Evolutionary conservation across 1,284 basidiomycete genomes (phyloP).

Genomic region (Pascua sp.): DNA sequence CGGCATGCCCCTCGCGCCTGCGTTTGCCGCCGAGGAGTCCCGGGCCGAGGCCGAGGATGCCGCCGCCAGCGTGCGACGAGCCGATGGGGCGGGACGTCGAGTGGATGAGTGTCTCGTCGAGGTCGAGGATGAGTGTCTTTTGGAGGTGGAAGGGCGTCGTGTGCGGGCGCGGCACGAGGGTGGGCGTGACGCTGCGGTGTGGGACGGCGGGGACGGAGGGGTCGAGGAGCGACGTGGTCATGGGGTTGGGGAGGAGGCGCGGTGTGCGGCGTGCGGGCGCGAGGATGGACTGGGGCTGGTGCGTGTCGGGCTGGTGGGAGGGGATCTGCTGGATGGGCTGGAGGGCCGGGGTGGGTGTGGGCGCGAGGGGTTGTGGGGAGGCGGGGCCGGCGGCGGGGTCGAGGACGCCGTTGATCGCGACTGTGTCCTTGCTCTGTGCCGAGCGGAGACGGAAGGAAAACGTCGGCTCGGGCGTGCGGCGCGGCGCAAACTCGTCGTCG

Average conservation of each 20-base stretch:
- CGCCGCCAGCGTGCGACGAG: slow-evolving; percentile 51
- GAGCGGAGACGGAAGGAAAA: slow-evolving; percentile 37
- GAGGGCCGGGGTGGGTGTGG: slow-evolving; percentile 5
- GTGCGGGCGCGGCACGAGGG: slow-evolving; percentile 26
- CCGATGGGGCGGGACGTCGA: slow-evolving; percentile 76
- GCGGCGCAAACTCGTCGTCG: slow-evolving; percentile 24
- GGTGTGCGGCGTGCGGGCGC: slow-evolving; percentile 5
- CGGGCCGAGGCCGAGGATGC: slow-evolving; percentile 63
- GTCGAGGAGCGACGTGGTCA: slow-evolving; percentile 42
- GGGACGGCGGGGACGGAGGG: slow-evolving; percentile 49
- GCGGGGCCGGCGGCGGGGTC: slow-evolving; percentile 6
- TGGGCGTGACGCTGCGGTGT: slow-evolving; percentile 20
- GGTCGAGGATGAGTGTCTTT: slow-evolving; percentile 90
- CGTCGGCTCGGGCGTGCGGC: slow-evolving; percentile 16
- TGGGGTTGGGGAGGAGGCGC: slow-evolving; percentile 41
- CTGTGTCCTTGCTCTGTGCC: slow-evolving; percentile 22
- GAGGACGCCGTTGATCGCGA: slow-evolving; percentile 6
- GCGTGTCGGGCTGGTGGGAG: slow-evolving; percentile 20
- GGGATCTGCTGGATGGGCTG: slow-evolving; percentile 16
- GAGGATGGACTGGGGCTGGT: slow-evolving; percentile 5
- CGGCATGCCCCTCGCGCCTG: slow-evolving; percentile 73
- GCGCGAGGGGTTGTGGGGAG: slow-evolving; percentile 1
- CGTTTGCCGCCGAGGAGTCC: slow-evolving; percentile 53
- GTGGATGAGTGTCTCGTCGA: slow-evolving; percentile 97
- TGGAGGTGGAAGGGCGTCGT: slow-evolving; percentile 70